Conservation (phyloP, 192 early-diverging fungal genomes). For the Linderina pennispora region DNA sequence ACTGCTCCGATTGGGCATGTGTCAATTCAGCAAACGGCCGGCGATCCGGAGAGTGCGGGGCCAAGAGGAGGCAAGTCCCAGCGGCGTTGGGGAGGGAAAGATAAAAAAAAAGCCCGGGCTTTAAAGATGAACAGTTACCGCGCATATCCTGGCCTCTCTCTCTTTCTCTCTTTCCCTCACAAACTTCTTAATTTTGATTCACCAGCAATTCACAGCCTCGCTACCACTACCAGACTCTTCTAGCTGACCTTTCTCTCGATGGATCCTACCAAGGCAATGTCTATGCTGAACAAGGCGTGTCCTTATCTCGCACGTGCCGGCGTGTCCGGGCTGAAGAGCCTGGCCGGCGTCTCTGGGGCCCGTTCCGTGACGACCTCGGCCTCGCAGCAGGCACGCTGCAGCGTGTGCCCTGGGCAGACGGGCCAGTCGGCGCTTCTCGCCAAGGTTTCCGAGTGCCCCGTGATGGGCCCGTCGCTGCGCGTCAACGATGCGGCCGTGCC, state of each 20-base stretch:
- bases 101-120: too few relatives aligned
- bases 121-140: too few relatives aligned
- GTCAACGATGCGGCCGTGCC: constrained; percentile 23
- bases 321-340: constrained; percentile 32
- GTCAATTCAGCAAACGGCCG: too few relatives aligned
- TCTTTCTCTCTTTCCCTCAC: too few relatives aligned
- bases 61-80: too few relatives aligned
- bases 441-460: constrained; percentile 46
- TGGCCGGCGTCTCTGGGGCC: constrained; percentile 8
- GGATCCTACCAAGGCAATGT: constrained; percentile 47
- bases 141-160: too few relatives aligned
- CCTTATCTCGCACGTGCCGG: constrained; percentile 46
- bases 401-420: constrained; percentile 43
- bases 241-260: constrained; percentile 7
- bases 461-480: constrained; percentile 40
- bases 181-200: too few relatives aligned
- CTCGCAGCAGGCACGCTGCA: constrained; percentile 30
- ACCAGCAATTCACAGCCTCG: too few relatives aligned
- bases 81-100: too few relatives aligned
- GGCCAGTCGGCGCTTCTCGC: constrained; percentile 46
- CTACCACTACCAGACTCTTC: not conserved
- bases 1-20: too few relatives aligned
- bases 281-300: constrained; percentile 40
- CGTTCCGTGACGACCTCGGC: constrained; percentile 40
- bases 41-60: too few relatives aligned